phyloP scores from a whole-genome alignment of 495 filamentous ascomycete genomes.

The Beverwykella pulmonaria region DNA sequence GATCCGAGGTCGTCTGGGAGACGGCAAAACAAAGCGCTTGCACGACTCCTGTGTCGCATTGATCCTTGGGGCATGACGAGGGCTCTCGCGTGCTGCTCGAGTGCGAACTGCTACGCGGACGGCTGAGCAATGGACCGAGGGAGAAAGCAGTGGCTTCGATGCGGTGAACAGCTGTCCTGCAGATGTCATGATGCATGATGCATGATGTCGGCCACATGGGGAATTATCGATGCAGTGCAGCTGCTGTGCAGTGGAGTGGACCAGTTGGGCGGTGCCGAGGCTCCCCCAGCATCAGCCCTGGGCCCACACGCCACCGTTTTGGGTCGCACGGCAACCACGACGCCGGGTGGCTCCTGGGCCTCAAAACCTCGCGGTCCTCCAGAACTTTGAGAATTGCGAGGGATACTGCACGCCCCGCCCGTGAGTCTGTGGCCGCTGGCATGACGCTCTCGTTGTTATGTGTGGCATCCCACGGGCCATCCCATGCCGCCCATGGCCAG shows the following conservation, averaged over 20 bases:
- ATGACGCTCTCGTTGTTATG: not conserved
- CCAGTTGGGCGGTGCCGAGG: slow-evolving; percentile 11
- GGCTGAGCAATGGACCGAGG: not conserved
- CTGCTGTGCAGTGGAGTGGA: not conserved
- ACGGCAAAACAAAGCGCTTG: slow-evolving; percentile 4
- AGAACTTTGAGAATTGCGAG: not conserved
- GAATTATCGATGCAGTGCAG: not conserved
- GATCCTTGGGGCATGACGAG: not conserved
- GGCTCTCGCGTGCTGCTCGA: not conserved
- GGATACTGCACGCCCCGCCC: not conserved
- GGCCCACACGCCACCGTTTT: slow-evolving; percentile 12
- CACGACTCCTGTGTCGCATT: not conserved
- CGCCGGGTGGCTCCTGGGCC: slow-evolving; percentile 12
- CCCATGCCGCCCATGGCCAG: not conserved
- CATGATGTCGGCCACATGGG: slow-evolving; percentile 3
- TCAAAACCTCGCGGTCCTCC: not conserved
- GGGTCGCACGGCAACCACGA: not conserved
- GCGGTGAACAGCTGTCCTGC: slow-evolving; percentile 32
- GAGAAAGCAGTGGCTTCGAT: not conserved
- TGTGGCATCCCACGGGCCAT: not conserved
- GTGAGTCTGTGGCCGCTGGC: not conserved
- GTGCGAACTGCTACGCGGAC: not conserved
- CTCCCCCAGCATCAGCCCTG: slow-evolving; percentile 5
- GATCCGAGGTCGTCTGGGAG: not conserved
- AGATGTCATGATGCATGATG: slow-evolving; percentile 28